These are phyloP conservation scores for Arthrinium puccinioides DNA, from an alignment of 2,329 filamentous ascomycete genomes.

Conservation along the genomic window DNA sequence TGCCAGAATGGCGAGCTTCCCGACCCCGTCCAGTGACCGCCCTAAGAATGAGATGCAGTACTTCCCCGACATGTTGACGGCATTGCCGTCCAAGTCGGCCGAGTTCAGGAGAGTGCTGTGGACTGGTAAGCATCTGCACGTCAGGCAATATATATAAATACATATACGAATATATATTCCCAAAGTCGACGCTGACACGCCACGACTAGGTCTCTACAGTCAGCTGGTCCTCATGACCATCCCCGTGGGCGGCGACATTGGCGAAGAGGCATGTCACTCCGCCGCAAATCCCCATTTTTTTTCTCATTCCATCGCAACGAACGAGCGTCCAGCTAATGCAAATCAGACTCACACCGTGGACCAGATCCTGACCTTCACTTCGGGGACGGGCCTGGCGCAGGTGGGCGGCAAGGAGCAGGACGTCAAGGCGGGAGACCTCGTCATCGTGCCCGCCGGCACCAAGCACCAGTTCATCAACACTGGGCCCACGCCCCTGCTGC, in stretches of 20 bases:
- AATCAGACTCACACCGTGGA: conserved; percentile 50
- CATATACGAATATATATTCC: too few relatives aligned
- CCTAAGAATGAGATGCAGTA: conserved; percentile 52
- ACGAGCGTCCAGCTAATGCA: background rate
- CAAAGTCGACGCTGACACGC: background rate
- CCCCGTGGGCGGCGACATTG: conserved; percentile 56
- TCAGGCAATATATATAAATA: too few relatives aligned
- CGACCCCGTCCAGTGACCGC: conserved; percentile 26
- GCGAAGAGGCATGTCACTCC: conserved; percentile 46
- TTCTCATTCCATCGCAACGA: too few relatives aligned
- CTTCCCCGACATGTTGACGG: conserved; percentile 47
- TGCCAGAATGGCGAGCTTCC: conserved; percentile 19
- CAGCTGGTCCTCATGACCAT: conserved; percentile 61
- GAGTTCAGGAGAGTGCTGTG: conserved; percentile 56
- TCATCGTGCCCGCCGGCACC: conserved; percentile 53
- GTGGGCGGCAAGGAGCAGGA: conserved; percentile 51
- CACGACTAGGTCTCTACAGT: conserved; percentile 41
- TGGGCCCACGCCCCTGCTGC: conserved; percentile 48
- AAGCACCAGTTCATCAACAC: conserved; percentile 60
- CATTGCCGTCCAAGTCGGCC: conserved; percentile 44
- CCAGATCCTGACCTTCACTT: conserved; percentile 58
- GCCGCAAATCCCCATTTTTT: conserved; percentile 3
- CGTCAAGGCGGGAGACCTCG: conserved; percentile 28
- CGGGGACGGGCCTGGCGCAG: conserved; percentile 49
- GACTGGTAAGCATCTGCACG: too few relatives aligned